phyloP scores from a whole-genome alignment of 2,329 filamentous ascomycete species.

The Fusarium sp. region DNA sequence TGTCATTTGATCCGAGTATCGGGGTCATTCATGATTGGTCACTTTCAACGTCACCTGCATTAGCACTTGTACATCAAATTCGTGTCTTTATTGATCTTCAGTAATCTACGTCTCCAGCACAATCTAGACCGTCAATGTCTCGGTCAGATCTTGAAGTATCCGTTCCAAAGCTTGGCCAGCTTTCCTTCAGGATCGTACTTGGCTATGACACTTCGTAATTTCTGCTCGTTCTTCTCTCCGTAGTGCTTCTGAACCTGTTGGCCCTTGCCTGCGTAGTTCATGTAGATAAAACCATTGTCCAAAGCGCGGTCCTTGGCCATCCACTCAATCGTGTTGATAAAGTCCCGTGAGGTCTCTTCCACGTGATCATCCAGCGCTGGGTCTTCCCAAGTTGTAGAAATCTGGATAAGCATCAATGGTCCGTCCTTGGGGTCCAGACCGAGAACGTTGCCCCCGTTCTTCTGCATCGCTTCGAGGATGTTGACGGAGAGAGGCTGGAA shows the following conservation, averaged over 20 bases:
- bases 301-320: conserved; percentile 48
- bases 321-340: conserved; percentile 7
- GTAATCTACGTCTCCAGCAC: background rate
- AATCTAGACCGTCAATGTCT: background rate
- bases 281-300: conserved; percentile 55
- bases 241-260: conserved; percentile 57
- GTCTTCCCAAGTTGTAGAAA: conserved; percentile 15
- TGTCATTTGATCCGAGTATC: background rate
- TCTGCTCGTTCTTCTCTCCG: conserved; percentile 52
- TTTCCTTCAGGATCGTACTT: conserved; percentile 54
- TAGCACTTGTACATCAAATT: background rate
- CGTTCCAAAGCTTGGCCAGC: conserved; percentile 52
- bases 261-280: conserved; percentile 58
- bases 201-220: conserved; percentile 45
- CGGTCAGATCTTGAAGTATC: conserved; percentile 50
- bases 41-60: background rate
- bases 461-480: conserved; percentile 14
- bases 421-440: conserved; percentile 4
- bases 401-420: conserved; percentile 12
- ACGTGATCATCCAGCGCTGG: background rate
- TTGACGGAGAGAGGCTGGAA: conserved; percentile 53
- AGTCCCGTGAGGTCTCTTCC: conserved; percentile 31
- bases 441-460: conserved; percentile 12
- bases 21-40: background rate
- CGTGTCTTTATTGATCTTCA: background rate